Percentiles rank a stretch among this genome's conserved stretches.
These are phyloP conservation scores for Aspergillus sparsus DNA, from an alignment of 495 filamentous ascomycete genomes.

Conservation along the genomic window DNA sequence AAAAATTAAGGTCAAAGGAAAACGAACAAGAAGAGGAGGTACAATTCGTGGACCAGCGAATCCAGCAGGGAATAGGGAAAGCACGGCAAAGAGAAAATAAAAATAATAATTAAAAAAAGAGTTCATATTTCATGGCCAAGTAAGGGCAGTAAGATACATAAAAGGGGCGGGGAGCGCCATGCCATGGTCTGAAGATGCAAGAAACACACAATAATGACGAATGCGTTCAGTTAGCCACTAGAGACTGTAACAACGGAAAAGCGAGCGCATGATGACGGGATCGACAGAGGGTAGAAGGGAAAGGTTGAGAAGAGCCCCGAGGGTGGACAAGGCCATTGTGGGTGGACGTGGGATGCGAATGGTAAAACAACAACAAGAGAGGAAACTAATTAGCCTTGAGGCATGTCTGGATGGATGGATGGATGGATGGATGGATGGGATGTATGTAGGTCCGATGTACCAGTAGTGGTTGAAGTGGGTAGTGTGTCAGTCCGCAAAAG, in stretches of 20 bases:
- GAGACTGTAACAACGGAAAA: conserved; percentile 19
- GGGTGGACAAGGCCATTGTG: conserved; percentile 20
- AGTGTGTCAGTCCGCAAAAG: conserved; percentile 5
- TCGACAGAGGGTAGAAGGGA: conserved; percentile 14
- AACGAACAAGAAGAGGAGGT: neutral
- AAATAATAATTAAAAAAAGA: conserved; percentile 7
- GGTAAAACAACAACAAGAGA: conserved; percentile 14
- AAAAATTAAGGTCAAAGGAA: conserved; percentile 1
- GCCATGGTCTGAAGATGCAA: conserved; percentile 25
- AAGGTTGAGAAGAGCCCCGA: conserved; percentile 13
- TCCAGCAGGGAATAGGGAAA: neutral
- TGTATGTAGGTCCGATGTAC: conserved; percentile 8
- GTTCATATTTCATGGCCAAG: conserved; percentile 12
- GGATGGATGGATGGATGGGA: neutral
- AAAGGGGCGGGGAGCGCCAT: conserved; percentile 20
- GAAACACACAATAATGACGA: conserved; percentile 30
- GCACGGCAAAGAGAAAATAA: neutral
- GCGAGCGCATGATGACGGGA: conserved; percentile 19
- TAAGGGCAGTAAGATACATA: conserved; percentile 27
- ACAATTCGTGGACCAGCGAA: neutral
- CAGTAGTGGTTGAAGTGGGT: conserved; percentile 6
- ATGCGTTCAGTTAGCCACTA: conserved; percentile 23
- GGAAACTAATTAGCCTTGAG: neutral
- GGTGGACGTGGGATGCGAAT: conserved; percentile 17
- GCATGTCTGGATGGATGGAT: neutral